Conservation (phyloP, 306 rosid genomes). For the Echinosophora koreensis region DNA sequence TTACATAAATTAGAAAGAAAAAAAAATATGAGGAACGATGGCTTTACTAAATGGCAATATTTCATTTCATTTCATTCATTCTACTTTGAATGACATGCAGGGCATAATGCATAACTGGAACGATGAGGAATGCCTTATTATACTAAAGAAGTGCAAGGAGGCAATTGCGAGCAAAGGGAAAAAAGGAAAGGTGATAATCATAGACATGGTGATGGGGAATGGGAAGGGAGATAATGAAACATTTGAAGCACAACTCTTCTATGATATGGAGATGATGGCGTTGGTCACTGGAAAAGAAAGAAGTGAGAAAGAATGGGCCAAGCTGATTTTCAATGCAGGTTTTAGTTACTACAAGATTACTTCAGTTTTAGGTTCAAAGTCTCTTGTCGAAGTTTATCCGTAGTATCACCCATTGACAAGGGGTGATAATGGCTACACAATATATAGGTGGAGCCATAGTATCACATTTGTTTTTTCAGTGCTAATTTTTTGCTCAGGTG, state of each 20-base stretch:
- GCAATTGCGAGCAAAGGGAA: slow-evolving; percentile 40
- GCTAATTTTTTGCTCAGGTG: no score
- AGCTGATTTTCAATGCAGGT: slow-evolving; percentile 40
- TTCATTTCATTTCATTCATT: not conserved
- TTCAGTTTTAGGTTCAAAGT: not conserved
- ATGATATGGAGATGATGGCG: slow-evolving; percentile 49
- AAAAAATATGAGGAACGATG: no score
- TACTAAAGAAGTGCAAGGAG: slow-evolving; percentile 52
- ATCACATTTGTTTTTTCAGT: not conserved
- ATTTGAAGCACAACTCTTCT: slow-evolving; percentile 40
- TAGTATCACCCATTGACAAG: no score
- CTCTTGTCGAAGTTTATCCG: no score
- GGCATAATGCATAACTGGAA: slow-evolving; percentile 56
- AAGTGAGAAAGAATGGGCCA: slow-evolving; percentile 47
- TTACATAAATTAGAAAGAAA: no score
- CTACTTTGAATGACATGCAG: slow-evolving; percentile 6
- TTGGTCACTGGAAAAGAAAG: slow-evolving; percentile 41
- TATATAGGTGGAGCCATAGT: no score
- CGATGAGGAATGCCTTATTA: slow-evolving; percentile 43
- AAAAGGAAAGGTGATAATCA: slow-evolving; percentile 51
- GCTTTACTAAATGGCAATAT: no score
- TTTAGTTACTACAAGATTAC: slow-evolving; percentile 46
- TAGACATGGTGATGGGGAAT: slow-evolving; percentile 49
- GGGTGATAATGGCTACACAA: no score
- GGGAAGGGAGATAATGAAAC: slow-evolving; percentile 32